A percentile compares a stretch with the other conserved stretches of the same genome.
Evolutionary conservation across 805 yeast genomes (phyloP).

Genomic region (Scheffersomyces lignosus): DNA sequence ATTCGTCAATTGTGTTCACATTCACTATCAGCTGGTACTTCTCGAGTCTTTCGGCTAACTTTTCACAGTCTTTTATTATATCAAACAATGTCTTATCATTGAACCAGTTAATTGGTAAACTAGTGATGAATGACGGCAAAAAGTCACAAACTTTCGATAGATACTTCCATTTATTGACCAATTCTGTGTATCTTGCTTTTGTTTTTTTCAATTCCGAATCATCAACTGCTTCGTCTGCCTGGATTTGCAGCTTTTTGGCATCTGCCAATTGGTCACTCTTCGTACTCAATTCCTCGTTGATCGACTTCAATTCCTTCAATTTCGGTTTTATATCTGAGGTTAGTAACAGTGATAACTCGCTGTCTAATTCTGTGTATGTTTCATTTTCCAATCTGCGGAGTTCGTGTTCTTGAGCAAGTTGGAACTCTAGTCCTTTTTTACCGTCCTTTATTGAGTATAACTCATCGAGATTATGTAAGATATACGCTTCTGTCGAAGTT

Average conservation of each 20-base stretch:
- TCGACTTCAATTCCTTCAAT: slow-evolving; percentile 13
- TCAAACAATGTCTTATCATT: slow-evolving; percentile 25
- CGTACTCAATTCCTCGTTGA: slow-evolving; percentile 11
- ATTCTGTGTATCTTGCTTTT: slow-evolving; percentile 6
- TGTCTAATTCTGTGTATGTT: no score
- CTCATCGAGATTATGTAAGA: slow-evolving; percentile 20
- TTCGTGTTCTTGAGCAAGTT: no score
- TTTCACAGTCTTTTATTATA: slow-evolving; percentile 30
- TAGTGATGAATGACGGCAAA: slow-evolving; percentile 31
- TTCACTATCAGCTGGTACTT: slow-evolving; percentile 18
- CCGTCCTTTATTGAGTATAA: slow-evolving; percentile 11
- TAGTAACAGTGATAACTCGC: no score
- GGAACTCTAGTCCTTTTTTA: slow-evolving; percentile 1
- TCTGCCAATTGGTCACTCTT: slow-evolving; percentile 1
- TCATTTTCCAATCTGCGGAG: no score
- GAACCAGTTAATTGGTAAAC: slow-evolving; percentile 39
- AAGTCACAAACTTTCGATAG: slow-evolving; percentile 25
- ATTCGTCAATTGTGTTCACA: slow-evolving; percentile 12
- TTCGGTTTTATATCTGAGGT: slow-evolving; percentile 18
- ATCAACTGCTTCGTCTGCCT: slow-evolving; percentile 5
- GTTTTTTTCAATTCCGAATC: slow-evolving; percentile 5
- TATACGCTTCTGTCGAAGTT: slow-evolving; percentile 26
- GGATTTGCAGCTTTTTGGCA: slow-evolving; percentile 10
- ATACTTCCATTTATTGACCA: slow-evolving; percentile 19
- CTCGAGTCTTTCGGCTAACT: slow-evolving; percentile 17